Conservation (phyloP, 768 basidiomycete species). For the Boletus fagicola region DNA sequence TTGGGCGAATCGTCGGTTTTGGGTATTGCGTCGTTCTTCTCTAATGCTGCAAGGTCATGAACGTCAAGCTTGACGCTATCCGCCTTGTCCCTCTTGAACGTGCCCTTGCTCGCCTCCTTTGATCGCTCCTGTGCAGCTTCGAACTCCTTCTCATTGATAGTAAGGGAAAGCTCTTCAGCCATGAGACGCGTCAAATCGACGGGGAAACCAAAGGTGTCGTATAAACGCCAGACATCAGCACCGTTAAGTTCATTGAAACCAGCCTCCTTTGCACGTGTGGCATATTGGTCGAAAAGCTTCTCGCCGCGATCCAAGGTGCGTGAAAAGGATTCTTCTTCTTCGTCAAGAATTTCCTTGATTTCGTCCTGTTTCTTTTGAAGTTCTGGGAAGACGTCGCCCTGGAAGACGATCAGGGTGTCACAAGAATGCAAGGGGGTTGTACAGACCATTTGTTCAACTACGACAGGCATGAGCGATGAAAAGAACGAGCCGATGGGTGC, state of each 20-base stretch:
- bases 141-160: slow-evolving; percentile 85
- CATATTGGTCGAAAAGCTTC: slow-evolving; percentile 90
- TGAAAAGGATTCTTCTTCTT: slow-evolving; percentile 97
- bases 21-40: slow-evolving; percentile 70
- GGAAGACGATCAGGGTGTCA: slow-evolving; percentile 9
- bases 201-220: slow-evolving; percentile 98
- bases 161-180: slow-evolving; percentile 89
- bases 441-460: slow-evolving; percentile 84
- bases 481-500: slow-evolving; percentile 94
- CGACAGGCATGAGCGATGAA: slow-evolving; percentile 84
- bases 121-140: slow-evolving; percentile 84
- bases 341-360: slow-evolving; percentile 92
- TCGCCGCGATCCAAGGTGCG: slow-evolving; percentile 97
- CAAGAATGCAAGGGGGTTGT: neutral
- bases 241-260: slow-evolving; percentile 72
- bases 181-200: slow-evolving; percentile 94
- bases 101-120: slow-evolving; percentile 88
- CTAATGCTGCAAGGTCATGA: slow-evolving; percentile 86
- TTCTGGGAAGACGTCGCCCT: slow-evolving; percentile 92
- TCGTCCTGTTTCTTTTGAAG: slow-evolving; percentile 78
- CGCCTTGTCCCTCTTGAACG: slow-evolving; percentile 63
- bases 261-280: slow-evolving; percentile 58
- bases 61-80: slow-evolving; percentile 91
- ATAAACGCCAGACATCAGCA: slow-evolving; percentile 94
- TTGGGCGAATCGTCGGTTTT: slow-evolving; percentile 94